Conservation (phyloP, 2,329 filamentous ascomycete species). For the Calonectria pauciramosa region DNA sequence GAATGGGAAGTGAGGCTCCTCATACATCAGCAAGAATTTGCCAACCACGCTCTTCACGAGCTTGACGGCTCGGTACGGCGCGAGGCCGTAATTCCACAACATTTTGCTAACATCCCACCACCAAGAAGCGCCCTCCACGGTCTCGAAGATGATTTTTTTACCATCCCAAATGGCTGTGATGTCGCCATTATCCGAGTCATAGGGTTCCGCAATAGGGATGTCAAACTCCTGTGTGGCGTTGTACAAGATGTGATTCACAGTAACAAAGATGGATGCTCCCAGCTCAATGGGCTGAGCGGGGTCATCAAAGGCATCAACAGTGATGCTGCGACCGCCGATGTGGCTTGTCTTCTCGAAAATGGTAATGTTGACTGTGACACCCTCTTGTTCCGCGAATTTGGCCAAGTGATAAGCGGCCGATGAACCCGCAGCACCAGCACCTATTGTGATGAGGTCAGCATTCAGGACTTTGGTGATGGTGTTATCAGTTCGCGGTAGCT, state of each 20-base stretch:
- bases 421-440: constrained; percentile 89
- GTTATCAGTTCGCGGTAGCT: neutral
- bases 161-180: constrained; percentile 90
- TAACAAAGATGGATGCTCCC: constrained; percentile 92
- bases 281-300: constrained; percentile 81
- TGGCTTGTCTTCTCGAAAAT: constrained; percentile 85
- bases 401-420: constrained; percentile 88
- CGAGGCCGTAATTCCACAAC: constrained; percentile 86
- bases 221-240: constrained; percentile 79
- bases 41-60: constrained; percentile 79
- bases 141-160: constrained; percentile 76
- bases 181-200: constrained; percentile 62
- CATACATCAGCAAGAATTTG: constrained; percentile 85
- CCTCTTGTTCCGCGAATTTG: constrained; percentile 75
- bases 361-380: constrained; percentile 80
- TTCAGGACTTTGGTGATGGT: neutral
- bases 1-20: constrained; percentile 88
- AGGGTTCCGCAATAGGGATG: constrained; percentile 68
- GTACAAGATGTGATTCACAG: constrained; percentile 85
- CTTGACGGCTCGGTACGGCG: constrained; percentile 79
- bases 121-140: constrained; percentile 69
- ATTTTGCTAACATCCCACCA: constrained; percentile 89
- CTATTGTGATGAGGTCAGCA: constrained; percentile 58
- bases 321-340: constrained; percentile 89
- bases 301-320: constrained; percentile 82